A percentile compares a stretch with the other conserved stretches of the same genome.
phyloP scores from a whole-genome alignment of 805 yeast species.

The Priceomyces fermenticarens region DNA sequence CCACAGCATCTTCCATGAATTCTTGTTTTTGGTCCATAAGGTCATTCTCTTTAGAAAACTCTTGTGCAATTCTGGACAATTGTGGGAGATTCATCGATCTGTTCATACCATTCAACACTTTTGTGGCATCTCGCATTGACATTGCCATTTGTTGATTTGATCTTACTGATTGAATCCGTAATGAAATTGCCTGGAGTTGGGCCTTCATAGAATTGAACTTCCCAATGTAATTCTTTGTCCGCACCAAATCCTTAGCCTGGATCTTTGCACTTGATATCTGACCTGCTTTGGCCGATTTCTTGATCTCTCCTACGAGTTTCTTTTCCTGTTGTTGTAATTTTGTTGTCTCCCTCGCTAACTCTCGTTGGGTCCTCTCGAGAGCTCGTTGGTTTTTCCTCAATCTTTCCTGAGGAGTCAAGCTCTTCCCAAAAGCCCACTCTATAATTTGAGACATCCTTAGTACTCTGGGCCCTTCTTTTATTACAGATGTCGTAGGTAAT shows the following conservation, averaged over 20 bases:
- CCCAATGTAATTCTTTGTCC: conserved; percentile 79
- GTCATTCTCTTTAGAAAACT: conserved; percentile 90
- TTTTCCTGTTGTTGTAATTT: conserved; percentile 91
- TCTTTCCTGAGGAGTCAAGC: conserved; percentile 90
- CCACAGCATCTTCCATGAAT: conserved; percentile 97
- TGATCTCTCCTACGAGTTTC: conserved; percentile 79
- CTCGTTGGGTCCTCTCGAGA: conserved; percentile 90
- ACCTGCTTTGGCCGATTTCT: conserved; percentile 86
- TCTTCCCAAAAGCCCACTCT: conserved; percentile 96
- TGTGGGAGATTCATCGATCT: conserved; percentile 88
- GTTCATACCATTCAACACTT: conserved; percentile 82
- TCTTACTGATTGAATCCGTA: conserved; percentile 88
- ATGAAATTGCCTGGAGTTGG: conserved; percentile 89
- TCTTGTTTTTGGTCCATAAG: conserved; percentile 98
- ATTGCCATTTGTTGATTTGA: conserved; percentile 93
- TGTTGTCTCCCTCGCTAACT: conserved; percentile 79
- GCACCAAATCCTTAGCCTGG: conserved; percentile 91
- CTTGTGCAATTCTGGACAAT: conserved; percentile 86
- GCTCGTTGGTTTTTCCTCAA: conserved; percentile 95
- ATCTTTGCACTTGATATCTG: conserved; percentile 88
- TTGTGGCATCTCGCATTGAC: conserved; percentile 92
- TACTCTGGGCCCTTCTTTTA: background rate
- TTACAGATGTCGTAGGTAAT: background rate
- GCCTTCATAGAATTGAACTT: conserved; percentile 94
- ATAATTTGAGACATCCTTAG: conserved; percentile 37